Conservation (phyloP, 345 rosid species). For the Eucalyptus marginata region DNA sequence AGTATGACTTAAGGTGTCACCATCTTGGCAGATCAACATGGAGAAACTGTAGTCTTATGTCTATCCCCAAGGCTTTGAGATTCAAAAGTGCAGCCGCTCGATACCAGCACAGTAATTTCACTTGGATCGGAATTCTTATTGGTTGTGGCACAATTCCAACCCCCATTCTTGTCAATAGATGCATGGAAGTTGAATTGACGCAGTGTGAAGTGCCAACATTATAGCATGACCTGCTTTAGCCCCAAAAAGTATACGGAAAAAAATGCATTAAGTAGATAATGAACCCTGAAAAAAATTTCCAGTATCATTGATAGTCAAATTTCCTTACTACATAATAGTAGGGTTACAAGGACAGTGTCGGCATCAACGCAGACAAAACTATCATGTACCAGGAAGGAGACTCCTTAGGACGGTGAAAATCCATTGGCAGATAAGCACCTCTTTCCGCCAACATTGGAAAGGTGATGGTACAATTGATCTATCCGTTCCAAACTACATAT, state of each 20-base stretch:
- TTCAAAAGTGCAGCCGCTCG: neutral
- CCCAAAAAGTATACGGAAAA: neutral
- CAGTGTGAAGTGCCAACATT: neutral
- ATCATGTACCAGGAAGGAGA: neutral
- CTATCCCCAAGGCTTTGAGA: neutral
- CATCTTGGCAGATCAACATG: neutral
- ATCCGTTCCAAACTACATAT: slow-evolving; percentile 6
- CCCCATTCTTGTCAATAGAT: neutral
- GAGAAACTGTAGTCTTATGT: neutral
- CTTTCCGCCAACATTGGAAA: neutral
- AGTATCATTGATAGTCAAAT: neutral
- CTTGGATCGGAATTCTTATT: neutral
- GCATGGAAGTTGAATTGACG: neutral
- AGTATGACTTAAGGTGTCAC: neutral
- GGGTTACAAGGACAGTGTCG: neutral
- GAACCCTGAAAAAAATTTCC: neutral
- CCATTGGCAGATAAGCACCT: neutral
- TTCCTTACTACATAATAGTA: neutral
- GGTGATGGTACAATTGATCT: slow-evolving; percentile 4
- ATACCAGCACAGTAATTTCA: neutral
- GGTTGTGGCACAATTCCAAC: neutral
- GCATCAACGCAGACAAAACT: neutral
- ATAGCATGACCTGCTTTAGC: neutral
- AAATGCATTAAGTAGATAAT: neutral
- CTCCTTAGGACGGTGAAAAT: neutral